phyloP scores from a whole-genome alignment of 257 asterid species.

The Jaltomata sinuosa region DNA sequence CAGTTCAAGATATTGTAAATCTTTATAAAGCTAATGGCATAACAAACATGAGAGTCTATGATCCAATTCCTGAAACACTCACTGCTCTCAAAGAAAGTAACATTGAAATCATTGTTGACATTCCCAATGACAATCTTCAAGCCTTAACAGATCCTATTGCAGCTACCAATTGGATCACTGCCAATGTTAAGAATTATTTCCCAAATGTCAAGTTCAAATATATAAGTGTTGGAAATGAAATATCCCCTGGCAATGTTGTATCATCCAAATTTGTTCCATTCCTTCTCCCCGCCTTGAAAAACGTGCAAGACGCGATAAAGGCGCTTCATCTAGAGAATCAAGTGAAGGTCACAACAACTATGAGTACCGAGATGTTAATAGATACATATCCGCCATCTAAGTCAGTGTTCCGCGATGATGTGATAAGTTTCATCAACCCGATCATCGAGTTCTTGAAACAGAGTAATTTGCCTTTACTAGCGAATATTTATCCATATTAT shows the following conservation, averaged over 20 bases:
- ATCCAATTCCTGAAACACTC: slow-evolving; percentile 5
- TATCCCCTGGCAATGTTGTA: not conserved
- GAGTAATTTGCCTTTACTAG: too few relatives aligned
- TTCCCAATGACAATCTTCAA: slow-evolving; percentile 12
- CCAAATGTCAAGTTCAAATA: slow-evolving; percentile 20
- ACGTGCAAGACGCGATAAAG: too few relatives aligned
- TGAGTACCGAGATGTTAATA: too few relatives aligned
- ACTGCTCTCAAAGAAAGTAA: slow-evolving; percentile 17
- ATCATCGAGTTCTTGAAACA: too few relatives aligned
- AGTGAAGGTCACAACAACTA: too few relatives aligned
- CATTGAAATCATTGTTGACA: slow-evolving; percentile 16
- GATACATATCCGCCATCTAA: too few relatives aligned
- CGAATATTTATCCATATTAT: too few relatives aligned
- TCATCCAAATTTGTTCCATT: not conserved
- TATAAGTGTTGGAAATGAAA: slow-evolving; percentile 32
- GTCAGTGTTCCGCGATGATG: too few relatives aligned
- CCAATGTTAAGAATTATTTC: not conserved
- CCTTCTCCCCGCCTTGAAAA: slow-evolving; percentile 18
- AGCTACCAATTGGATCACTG: slow-evolving; percentile 20
- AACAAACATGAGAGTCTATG: slow-evolving; percentile 11
- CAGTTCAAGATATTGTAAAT: not conserved
- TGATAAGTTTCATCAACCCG: too few relatives aligned
- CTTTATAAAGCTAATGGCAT: slow-evolving; percentile 23
- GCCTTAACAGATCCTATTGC: slow-evolving; percentile 2
- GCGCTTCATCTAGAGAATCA: too few relatives aligned